Evolutionary conservation across 2,329 filamentous ascomycete species (phyloP), one percentile per base, ranked within the genome.

Genomic region (Cadophora sp.): DNA sequence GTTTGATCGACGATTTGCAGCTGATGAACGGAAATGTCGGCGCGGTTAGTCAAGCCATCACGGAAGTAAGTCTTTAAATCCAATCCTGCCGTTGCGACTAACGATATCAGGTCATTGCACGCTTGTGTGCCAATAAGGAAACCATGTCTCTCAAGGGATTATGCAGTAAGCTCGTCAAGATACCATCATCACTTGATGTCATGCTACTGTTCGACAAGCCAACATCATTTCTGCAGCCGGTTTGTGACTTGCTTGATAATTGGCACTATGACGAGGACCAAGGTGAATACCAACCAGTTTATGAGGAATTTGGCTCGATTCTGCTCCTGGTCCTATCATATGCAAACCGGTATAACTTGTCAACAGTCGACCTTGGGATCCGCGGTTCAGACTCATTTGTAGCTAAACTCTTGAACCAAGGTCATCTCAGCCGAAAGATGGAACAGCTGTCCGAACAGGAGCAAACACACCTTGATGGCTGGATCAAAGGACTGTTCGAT

Each of bases 1-100:
- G 89, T 53, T 83, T 97, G 37, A 88, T 97, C 50, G 87, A 89
- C 48, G 93, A 97, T 74, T 83, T 99, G 27, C 93, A 97, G 66
- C 91, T 91, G 62, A 94, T 96, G 86, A 93, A 97, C 75, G 95
- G 95, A 1, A 97, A 97, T 78, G 93, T 93, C 2, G 93, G 92
- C 1, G 93, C 93, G 1, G 92, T 97, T 22, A 92, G 91, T 62
- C 89, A 91, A 69, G 94, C 94, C 2, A 83, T 94, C 55, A 87
- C 89, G 48, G 91, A 93, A 82, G 90, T 69, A 64, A 51, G 58
- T 43, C n/a, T 27, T 4, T 4, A 24, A 22, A n/a, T 37, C 19
- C 43, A 16, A 40, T 40, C 12, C 37, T 3, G 37, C 12, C 7
- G n/a, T 55, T 50, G 46, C n/a, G 29, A 3, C 67, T 76, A 68